Percentiles rank a stretch among this genome's conserved stretches.
These are phyloP conservation scores for Fomitopsis pinicola DNA, from an alignment of 1,284 basidiomycete species.

Conservation along the genomic window DNA sequence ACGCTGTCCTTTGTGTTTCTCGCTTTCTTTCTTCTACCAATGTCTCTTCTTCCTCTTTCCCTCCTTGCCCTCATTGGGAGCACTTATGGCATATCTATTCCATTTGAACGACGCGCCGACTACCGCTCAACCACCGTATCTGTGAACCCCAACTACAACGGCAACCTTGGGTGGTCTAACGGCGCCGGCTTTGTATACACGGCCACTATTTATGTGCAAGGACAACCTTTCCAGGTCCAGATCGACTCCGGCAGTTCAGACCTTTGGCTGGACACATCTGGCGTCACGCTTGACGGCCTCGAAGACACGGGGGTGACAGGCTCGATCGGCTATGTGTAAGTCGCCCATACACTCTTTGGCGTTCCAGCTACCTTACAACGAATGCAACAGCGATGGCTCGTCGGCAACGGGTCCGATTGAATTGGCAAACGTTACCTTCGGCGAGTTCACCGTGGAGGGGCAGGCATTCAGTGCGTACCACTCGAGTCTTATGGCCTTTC, in stretches of 20 bases:
- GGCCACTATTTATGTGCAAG: constrained; percentile 7
- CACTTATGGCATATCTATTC: constrained; percentile 1
- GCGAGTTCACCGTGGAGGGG: constrained; percentile 15
- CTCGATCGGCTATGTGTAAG: constrained; percentile 8
- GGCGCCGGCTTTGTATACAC: background rate
- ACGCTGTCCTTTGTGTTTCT: background rate
- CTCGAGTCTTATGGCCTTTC: background rate
- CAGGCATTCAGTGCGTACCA: constrained; percentile 19
- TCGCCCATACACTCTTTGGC: background rate
- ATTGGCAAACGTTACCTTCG: constrained; percentile 14
- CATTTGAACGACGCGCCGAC: constrained; percentile 1
- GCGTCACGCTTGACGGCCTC: constrained; percentile 4
- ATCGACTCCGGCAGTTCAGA: constrained; percentile 19
- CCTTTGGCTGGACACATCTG: constrained; percentile 15
- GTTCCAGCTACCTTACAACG: background rate
- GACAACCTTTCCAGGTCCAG: constrained; percentile 13
- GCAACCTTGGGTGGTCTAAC: constrained; percentile 4
- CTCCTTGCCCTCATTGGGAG: constrained; percentile 3
- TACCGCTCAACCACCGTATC: constrained; percentile 1
- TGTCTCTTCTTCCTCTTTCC: constrained; percentile 6
- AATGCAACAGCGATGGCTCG: constrained; percentile 6
- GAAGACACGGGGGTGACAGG: constrained; percentile 8
- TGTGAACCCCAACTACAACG: background rate
- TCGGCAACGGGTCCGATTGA: constrained; percentile 9
- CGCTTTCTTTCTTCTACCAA: background rate